Evolutionary conservation across 805 yeast genomes (phyloP), one percentile per base, ranked within the genome.

Genomic region (Suhomyces vadensis): DNA sequence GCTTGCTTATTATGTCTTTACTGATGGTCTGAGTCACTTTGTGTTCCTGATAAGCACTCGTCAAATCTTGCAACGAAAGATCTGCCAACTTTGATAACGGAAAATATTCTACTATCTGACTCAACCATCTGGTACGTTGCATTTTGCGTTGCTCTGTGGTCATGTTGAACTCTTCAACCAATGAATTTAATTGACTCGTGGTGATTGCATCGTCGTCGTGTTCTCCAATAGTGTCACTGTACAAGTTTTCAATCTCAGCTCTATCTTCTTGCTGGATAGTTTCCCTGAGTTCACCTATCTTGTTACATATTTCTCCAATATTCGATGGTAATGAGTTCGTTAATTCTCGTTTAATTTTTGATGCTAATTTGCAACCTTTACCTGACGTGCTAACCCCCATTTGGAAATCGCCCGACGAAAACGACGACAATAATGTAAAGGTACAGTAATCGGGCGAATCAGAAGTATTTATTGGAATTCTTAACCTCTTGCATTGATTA

Each of bases 91-190:
- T 75, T 6, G 71, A 67, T 35, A 91, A 69, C 2, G 98, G 98
- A 56, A 80, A 91, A 61, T 92, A 91, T 56, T 91, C 97, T 41
- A 92, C 92, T 41, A 90, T 79, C 58, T 91, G 97, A 2, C 90
- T 79, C 42, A 91, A 67, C 95, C 96, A 92, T 56, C 95, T 75
- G 21, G 88, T 74, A 54, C 94, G 73, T 55, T 82, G 82, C 26
- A 72, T 58, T 48, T 75, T 80, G 49, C 71, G 69, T 42, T 78
- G 75, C 42, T 75, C 73, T 44, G 69, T 74, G 6, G 77, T 67
- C 76, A 74, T 75, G 44, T 73, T 71, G 52, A 80, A 79, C 52
- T 84, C 90, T 17, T 74, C 67, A 5, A 85, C 81, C 35, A 87
- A 73, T 22, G 73, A 57, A 62, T 88, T 88, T 47, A 88, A 71